Base-by-base conservation (phyloP, 2,329 filamentous ascomycete genomes). In the Drechslerella stenobrocha region DNA sequence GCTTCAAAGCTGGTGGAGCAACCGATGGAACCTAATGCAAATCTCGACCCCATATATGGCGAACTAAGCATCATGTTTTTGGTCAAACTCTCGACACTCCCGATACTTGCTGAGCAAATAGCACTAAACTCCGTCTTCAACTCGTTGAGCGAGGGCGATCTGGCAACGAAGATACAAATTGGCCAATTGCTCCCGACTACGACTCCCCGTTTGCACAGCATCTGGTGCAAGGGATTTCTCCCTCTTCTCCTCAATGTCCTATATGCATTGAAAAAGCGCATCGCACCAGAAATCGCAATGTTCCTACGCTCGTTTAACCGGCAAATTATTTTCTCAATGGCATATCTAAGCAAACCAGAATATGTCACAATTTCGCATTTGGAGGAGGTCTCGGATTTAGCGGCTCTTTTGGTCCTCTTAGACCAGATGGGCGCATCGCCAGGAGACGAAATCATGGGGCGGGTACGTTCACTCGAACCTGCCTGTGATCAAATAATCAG, bases 1-100 rank as follows among this genome's bases (percentile, higher is more conserved):
- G 84, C 92, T 2, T 90, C 97, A n/a, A 60, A 67, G 22, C 30
- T 67, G 18, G 45, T 56, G 18, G 50, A 56, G 22, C 45, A 46
- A 6, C 82, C 87, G 32, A 83, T 87, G 59, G 84, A 63, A n/a
- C 51, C 51, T 4, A 52, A 44, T 23, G 22, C 47, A n/a, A 47
- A 24, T 18, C 45, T 86, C 24, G 92, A 97, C 74, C 92, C 93
- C 0, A 80, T 97, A 26, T 97, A 96, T 76, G 93, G 91, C 70
- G 91, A 96, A 75, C 83, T 96, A n/a, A 89, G 88, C 73, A 82
- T 96, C 37, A 81, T 91, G 23, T 95, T 97, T 76, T 81, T 98
- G 11, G 84, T 96, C 20, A 89, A 95, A 71, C 82, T 98, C 9
- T 96, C 91, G 0, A 86, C 84, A 11, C 81, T 97, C 11, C 87